Evolutionary conservation across 108 stramenopile genomes (phyloP), one percentile per base, ranked within the genome.

Genomic region (Fragilaria radians): DNA sequence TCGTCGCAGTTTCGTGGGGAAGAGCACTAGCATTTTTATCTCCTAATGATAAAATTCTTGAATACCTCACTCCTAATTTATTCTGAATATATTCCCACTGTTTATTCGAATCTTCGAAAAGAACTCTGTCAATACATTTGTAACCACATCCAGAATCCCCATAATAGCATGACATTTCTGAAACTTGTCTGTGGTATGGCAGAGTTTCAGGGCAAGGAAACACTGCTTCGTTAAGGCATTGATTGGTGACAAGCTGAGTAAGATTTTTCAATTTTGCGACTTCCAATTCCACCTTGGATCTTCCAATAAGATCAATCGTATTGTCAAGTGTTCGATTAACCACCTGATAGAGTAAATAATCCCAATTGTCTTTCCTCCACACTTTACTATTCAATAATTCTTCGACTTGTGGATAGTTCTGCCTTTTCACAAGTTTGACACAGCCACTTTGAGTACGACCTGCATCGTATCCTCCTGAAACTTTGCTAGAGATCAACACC

Each of bases 321-420:
- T 25, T 19, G 24, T 51, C 50, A 9, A 51, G 50, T 24, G 23
- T 51, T 24, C 22, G 50, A 25, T 25, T 19, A 5, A 25, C 50
- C 7, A 25, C 50, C n/a, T 19, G 23, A 7, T 19, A 25, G 7
- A 51, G 50, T 7, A 51, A 18, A 25, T 51, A 51, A 25, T 51
- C 50, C n/a, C 24, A 51, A 51, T 51, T 51, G 7, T 51, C 50
- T 24, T 61, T 57, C 46, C 62, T 51, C 77, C 77, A 78, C 3
- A 48, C 52, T 1, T 0, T 0, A 5, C 27, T 24, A 24, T 73
- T 46, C 18, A 78, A 60, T 27, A 51, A 73, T 1, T 30, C 52
- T 9, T 70, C 3, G 72, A 73, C 68, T 3, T 28, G 47, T 0
- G 61, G 56, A 5, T 65, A 57, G 33, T 72, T 11, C 58, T 65